phyloP scores from a whole-genome alignment of 495 filamentous ascomycete species.

The Neurospora pannonica region DNA sequence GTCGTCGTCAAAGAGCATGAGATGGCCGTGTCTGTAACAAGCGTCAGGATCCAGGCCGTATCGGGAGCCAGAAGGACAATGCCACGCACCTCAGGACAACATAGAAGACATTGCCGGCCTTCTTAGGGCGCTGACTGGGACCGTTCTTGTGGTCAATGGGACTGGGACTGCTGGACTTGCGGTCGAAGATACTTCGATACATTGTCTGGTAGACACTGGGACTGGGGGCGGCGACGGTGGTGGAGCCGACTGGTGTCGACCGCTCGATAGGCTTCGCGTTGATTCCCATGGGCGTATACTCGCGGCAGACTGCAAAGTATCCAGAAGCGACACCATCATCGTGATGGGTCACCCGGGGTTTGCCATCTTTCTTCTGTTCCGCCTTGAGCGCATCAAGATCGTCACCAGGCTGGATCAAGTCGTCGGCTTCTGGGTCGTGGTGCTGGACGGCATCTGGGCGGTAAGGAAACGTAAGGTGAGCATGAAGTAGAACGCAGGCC shows the following conservation, averaged over 20 bases:
- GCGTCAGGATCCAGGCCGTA: constrained; percentile 2
- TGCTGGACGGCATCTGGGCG: constrained; percentile 25
- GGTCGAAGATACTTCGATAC: constrained; percentile 93
- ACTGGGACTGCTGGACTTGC: constrained; percentile 46
- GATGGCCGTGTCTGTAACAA: constrained; percentile 67
- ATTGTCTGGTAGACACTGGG: constrained; percentile 95
- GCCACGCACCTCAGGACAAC: constrained; percentile 68
- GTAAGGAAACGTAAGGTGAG: constrained; percentile 57
- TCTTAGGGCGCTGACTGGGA: constrained; percentile 54
- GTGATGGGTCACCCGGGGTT: constrained; percentile 36
- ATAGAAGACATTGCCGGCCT: constrained; percentile 84
- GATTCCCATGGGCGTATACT: constrained; percentile 81
- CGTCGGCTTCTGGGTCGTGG: constrained; percentile 19
- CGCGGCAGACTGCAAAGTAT: constrained; percentile 89
- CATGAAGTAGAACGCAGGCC: constrained; percentile 52
- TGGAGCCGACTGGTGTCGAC: constrained; percentile 66
- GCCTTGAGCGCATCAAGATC: constrained; percentile 36
- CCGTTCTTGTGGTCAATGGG: constrained; percentile 38
- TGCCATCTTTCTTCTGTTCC: constrained; percentile 34
- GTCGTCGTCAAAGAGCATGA: constrained; percentile 94
- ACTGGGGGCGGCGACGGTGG: constrained; percentile 58
- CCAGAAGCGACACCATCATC: constrained; percentile 83
- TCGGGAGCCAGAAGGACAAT: neutral
- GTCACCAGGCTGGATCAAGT: constrained; percentile 40
- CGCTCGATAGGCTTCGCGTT: constrained; percentile 89